Base-by-base conservation (phyloP, 2,329 filamentous ascomycete species). In the Periconia digitata region DNA sequence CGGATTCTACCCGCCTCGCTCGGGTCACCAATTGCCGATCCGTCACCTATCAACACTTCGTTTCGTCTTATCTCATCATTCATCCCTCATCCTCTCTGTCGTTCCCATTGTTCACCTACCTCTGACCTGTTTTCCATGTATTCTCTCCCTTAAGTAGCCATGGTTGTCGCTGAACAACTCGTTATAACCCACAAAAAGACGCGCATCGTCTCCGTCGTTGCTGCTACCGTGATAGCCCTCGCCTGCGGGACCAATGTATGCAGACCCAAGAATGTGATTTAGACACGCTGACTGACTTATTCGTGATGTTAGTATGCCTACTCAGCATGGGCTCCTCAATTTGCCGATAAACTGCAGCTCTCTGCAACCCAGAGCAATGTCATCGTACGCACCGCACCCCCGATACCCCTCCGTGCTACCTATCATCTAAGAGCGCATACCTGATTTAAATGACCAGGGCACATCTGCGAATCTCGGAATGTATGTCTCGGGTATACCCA, bases 301-400 rank as follows among this genome's bases (percentile, higher is more conserved):
- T 12, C 27, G 27, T 32, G 29, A 15, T 43, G 34, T 42, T 66
- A 96, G 90, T 97, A 99, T 83, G 92, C 92, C 67, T 99, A 96
- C 74, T 96, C 91, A 46, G 92, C 92, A 73, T 99, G 94, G 92
- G 91, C 90, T 13, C 94, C 94, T 17, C 92, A 96, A 73, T 96
- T 96, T 67, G 91, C 92, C 42, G 86, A 95, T 64, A 85, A 83
- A 60, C 79, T 99, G 61, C 85, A 87, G 67, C 83, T 97, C 52
- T 91, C 91, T 13, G 87, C 94, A n/a, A 97, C 92, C 2, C 81
- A 96, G 71, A 91, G 85, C 72, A 97, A 99, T 72, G 73, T 97
- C 57, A 92, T 99, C 66, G 92, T 86, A 77, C 68, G 82, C 65
- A 35, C 24, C 10, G 50, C 38, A 15, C 24, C 24, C 24, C 8